Evolutionary conservation across 257 asterid species (phyloP).

Genomic region (Solanum verrucosum): DNA sequence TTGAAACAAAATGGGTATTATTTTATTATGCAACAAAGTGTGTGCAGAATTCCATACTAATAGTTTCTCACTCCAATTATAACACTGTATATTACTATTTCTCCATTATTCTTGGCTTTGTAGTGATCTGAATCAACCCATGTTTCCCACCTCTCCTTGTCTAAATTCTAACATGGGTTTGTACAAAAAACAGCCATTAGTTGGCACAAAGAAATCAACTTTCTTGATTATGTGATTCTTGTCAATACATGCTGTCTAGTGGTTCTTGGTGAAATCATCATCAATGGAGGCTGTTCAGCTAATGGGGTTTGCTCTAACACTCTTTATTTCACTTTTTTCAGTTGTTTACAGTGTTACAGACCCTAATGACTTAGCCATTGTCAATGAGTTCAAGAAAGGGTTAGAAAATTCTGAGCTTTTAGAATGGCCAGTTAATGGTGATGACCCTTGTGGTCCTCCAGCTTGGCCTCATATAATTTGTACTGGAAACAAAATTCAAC

Average conservation of each 20-base stretch:
- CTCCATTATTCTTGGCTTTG: conserved; percentile 7
- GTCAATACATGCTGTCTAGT: conserved; percentile 21
- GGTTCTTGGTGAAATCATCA: conserved; percentile 13
- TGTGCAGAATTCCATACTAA: not conserved
- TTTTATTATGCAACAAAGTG: not conserved
- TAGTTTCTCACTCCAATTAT: conserved; percentile 54
- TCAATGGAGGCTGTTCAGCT: conserved; percentile 32
- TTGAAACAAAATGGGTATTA: rapidly evolving
- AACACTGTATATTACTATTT: not conserved
- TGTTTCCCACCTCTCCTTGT: conserved; percentile 16
- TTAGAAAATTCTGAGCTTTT: conserved; percentile 61
- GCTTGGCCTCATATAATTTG: conserved; percentile 66
- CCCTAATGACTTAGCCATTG: conserved; percentile 50
- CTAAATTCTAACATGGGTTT: conserved; percentile 25
- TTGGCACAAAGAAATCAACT: not conserved
- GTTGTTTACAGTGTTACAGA: conserved; percentile 38
- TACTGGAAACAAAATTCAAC: conserved; percentile 38
- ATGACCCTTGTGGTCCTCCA: conserved; percentile 87
- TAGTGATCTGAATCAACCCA: conserved; percentile 16
- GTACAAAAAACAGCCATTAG: conserved; percentile 11
- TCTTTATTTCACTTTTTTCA: conserved; percentile 20
- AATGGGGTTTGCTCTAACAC: conserved; percentile 9
- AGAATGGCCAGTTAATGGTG: conserved; percentile 56
- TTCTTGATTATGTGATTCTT: not conserved
- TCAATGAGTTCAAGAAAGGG: conserved; percentile 53